Evolutionary conservation across 257 asterid genomes (phyloP), one percentile per base, ranked within the genome.

Genomic region (Coffea eugenioides): DNA sequence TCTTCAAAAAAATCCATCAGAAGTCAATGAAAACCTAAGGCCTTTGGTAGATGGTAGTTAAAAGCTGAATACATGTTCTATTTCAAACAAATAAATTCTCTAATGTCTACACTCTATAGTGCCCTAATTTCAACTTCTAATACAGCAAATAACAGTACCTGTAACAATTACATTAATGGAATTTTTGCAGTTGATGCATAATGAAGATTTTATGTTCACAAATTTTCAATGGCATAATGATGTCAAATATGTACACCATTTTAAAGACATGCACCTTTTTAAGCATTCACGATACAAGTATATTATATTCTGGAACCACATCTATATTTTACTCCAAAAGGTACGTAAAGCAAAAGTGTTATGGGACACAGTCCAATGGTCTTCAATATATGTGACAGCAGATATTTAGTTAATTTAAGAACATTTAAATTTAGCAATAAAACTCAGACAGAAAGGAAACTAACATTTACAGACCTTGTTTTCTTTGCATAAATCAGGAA

Each of bases 401-500:
- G 25, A 16, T 31, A 54, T 27, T 64, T 27, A 73, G 25, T 31
- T 21, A 54, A 31, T 52, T 73, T 7, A 6, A 36, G 61, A 74
- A 39, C 41, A 9, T 43, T 20, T 36, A 57, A 45, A 74, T 20
- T 10, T 25, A 10, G 36, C 21, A 34, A 57, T 48, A 11, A 2
- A 6, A 11, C 27, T 20, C 69, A 73, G 23, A 54, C 49, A 46
- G 62, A 52, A 64, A 4, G 21, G 75, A 69, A 70, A 62, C n/a
- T 25, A 2, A 18, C 64, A 61, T 62, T 45, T 54, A 71, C 75
- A 20, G 52, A 90, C 92, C 93, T 87, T 78, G 56, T 46, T 82
- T 83, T 89, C 83, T 85, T 74, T 79, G 91, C 97, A 93, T 8
- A 88, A 12, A 39, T 91, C 94, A 1, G 92, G 84, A 76, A 69